Percentiles rank a stretch among this genome's conserved stretches.
Conservation (phyloP, 163 green algal genomes). For the Prototheca wickerhamii region DNA sequence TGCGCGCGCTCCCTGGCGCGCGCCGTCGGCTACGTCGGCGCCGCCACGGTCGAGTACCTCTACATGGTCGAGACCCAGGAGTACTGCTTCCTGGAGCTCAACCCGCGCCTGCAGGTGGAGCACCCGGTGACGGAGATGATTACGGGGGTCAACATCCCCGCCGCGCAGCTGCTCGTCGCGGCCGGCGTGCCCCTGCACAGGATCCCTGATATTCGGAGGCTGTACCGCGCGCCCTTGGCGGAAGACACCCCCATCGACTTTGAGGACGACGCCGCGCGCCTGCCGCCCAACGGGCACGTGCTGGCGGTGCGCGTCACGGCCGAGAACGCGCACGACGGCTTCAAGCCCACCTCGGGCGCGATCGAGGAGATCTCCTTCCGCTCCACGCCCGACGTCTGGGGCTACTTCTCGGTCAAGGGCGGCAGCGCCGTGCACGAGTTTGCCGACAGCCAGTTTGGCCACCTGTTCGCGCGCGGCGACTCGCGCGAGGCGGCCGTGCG, state of each 20-base stretch:
- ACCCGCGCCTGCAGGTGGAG: slow-evolving; percentile 95
- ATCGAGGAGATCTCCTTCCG: slow-evolving; percentile 91
- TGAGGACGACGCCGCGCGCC: slow-evolving; percentile 44
- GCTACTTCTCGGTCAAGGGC: slow-evolving; percentile 94
- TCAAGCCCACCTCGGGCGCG: slow-evolving; percentile 91
- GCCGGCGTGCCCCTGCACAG: slow-evolving; percentile 84
- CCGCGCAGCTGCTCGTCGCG: slow-evolving; percentile 67
- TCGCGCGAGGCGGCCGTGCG: slow-evolving; percentile 73
- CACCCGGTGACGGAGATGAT: slow-evolving; percentile 96
- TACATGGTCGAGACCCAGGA: slow-evolving; percentile 69
- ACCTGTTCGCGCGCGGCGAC: slow-evolving; percentile 90
- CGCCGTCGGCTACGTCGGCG: slow-evolving; percentile 87
- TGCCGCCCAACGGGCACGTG: slow-evolving; percentile 65
- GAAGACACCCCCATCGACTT: slow-evolving; percentile 66
- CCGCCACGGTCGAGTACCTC: slow-evolving; percentile 96
- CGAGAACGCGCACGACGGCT: slow-evolving; percentile 89
- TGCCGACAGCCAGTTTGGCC: slow-evolving; percentile 91
- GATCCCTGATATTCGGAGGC: slow-evolving; percentile 76
- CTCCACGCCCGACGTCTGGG: slow-evolving; percentile 86
- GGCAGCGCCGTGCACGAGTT: slow-evolving; percentile 95
- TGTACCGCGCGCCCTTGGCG: slow-evolving; percentile 52
- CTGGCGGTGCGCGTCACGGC: slow-evolving; percentile 81
- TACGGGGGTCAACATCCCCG: slow-evolving; percentile 88
- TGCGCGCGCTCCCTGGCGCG: slow-evolving; percentile 79
- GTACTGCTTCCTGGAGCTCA: slow-evolving; percentile 99